phyloP scores from a whole-genome alignment of 2,329 filamentous ascomycete species.

The Neocucurbitaria cava region DNA sequence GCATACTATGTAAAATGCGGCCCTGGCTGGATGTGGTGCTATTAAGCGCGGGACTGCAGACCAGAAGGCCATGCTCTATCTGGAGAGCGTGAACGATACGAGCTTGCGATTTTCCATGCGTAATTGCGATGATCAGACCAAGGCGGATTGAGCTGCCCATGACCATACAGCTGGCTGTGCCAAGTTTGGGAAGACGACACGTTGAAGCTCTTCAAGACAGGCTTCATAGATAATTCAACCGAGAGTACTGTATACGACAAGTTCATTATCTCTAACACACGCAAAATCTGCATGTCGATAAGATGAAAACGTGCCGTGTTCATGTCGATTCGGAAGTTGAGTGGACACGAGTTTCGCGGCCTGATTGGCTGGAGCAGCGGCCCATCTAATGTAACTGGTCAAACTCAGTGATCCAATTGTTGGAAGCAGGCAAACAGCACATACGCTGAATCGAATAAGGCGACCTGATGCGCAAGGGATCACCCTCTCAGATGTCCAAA shows the following conservation, averaged over 20 bases:
- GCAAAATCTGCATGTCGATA: neutral
- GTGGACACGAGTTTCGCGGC: neutral
- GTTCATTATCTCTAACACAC: neutral
- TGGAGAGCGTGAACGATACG: neutral
- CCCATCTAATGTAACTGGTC: neutral
- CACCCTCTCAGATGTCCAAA: conserved; percentile 5
- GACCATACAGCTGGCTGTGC: neutral
- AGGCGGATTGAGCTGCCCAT: neutral
- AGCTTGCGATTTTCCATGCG: neutral
- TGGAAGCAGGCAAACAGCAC: neutral
- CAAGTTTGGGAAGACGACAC: neutral
- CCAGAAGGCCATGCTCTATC: conserved; percentile 1
- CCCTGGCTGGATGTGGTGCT: conserved; percentile 1
- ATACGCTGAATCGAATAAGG: neutral
- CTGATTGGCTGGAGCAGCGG: neutral
- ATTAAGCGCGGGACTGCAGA: conserved; percentile 3
- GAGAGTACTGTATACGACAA: no score
- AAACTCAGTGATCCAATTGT: neutral
- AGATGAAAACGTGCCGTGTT: neutral
- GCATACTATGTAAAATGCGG: conserved; percentile 9
- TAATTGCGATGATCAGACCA: neutral
- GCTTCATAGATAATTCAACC: neutral
- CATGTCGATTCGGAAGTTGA: neutral
- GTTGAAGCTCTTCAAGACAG: neutral
- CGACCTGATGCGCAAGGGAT: conserved; percentile 15